Evolutionary conservation across 805 yeast genomes (phyloP).

Genomic region (Aciculoconidium aculeatum): DNA sequence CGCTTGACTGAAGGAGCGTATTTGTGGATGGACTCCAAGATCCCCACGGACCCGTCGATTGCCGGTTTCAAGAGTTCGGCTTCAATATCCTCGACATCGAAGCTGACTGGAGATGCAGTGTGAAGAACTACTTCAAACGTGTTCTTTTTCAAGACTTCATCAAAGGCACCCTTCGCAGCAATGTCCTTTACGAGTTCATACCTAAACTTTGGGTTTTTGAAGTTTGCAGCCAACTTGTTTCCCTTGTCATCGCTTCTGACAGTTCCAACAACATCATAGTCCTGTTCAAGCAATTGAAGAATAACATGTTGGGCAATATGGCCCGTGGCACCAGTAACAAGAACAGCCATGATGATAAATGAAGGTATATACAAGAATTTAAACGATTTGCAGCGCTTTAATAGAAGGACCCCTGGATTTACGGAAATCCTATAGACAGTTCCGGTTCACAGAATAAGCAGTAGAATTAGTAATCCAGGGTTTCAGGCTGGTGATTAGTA

Average conservation of each 20-base stretch:
- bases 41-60: conserved; percentile 46
- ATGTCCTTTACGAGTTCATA: conserved; percentile 44
- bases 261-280: conserved; percentile 46
- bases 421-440: too few relatives aligned
- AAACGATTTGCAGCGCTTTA: too few relatives aligned
- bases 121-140: conserved; percentile 53
- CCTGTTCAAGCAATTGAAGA: conserved; percentile 30
- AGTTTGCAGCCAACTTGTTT: conserved; percentile 10
- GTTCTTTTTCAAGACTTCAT: conserved; percentile 38
- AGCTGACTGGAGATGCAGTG: conserved; percentile 55
- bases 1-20: conserved; percentile 36
- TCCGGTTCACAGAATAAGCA: too few relatives aligned
- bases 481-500: too few relatives aligned
- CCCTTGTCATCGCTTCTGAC: conserved; percentile 35
- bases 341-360: conserved; percentile 12
- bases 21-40: conserved; percentile 44
- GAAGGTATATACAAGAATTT: too few relatives aligned
- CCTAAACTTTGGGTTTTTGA: conserved; percentile 21
- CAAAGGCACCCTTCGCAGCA: conserved; percentile 39
- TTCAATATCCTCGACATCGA: conserved; percentile 41
- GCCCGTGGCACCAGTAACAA: conserved; percentile 51
- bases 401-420: too few relatives aligned
- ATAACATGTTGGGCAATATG: conserved; percentile 43
- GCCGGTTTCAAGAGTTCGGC: conserved; percentile 54
- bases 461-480: too few relatives aligned